phyloP scores from a whole-genome alignment of 2,329 filamentous ascomycete species.

The Colletotrichum cereale region DNA sequence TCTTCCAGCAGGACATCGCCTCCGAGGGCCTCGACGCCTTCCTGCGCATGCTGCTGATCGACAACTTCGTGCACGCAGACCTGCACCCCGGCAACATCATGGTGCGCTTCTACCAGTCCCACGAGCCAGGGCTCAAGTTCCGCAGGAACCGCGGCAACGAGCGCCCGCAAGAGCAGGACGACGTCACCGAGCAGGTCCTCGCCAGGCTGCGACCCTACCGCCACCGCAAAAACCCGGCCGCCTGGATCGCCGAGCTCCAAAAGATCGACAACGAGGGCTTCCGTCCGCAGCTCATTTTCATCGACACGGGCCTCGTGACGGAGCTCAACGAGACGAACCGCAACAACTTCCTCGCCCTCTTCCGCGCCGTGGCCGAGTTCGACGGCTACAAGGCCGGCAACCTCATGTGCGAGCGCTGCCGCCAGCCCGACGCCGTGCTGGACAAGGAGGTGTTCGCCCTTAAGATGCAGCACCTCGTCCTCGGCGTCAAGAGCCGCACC shows the following conservation, averaged over 20 bases:
- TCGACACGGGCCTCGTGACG: conserved; percentile 95
- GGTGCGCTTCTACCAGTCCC: conserved; percentile 95
- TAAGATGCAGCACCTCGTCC: conserved; percentile 95
- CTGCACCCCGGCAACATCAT: conserved; percentile 98
- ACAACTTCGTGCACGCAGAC: conserved; percentile 98
- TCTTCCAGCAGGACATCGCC: conserved; percentile 94
- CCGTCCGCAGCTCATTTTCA: conserved; percentile 94
- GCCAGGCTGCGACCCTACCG: conserved; percentile 81
- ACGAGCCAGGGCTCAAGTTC: conserved; percentile 72
- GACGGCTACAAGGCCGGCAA: conserved; percentile 96
- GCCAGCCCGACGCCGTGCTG: conserved; percentile 90
- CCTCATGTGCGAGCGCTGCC: conserved; percentile 95
- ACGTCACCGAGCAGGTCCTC: conserved; percentile 90
- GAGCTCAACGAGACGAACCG: conserved; percentile 90
- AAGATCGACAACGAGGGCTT: conserved; percentile 90
- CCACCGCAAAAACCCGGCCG: conserved; percentile 69
- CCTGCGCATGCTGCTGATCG: conserved; percentile 93
- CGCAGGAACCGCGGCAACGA: conserved; percentile 46
- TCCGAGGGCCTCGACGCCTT: conserved; percentile 96
- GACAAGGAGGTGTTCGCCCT: conserved; percentile 92
- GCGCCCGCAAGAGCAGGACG: conserved; percentile 64
- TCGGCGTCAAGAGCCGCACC: conserved; percentile 90
- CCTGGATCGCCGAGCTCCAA: conserved; percentile 80
- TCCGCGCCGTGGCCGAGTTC: conserved; percentile 95
- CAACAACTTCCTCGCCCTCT: conserved; percentile 92